Percentiles rank a stretch among this genome's conserved stretches.
phyloP scores from a whole-genome alignment of 2,329 filamentous ascomycete genomes.

The Colletotrichum cereale region DNA sequence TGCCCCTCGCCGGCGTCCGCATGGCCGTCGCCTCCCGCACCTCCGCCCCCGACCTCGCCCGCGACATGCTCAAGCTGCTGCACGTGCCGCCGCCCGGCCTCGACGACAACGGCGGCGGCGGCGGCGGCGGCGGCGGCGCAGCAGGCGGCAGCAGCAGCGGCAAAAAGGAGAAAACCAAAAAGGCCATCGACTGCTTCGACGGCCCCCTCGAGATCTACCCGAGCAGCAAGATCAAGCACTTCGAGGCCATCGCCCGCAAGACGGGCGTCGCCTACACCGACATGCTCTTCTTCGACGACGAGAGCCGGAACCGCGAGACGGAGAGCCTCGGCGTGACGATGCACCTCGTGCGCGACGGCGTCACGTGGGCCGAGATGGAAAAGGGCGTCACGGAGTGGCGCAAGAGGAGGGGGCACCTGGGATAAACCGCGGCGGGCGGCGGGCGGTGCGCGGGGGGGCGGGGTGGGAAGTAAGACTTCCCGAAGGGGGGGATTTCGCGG shows the following conservation, averaged over 20 bases:
- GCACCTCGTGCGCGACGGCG: slow-evolving; percentile 83
- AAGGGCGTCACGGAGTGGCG: slow-evolving; percentile 86
- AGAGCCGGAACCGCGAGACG: slow-evolving; percentile 87
- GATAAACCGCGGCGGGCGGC: neutral
- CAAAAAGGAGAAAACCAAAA: slow-evolving; percentile 51
- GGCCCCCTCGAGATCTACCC: slow-evolving; percentile 77
- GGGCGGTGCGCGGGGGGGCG: neutral
- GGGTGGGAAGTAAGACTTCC: too few species aligned
- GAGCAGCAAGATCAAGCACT: slow-evolving; percentile 86
- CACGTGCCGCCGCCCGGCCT: slow-evolving; percentile 61
- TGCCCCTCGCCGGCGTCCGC: slow-evolving; percentile 60
- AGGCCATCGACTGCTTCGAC: slow-evolving; percentile 71
- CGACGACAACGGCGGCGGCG: slow-evolving; percentile 41
- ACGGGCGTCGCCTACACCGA: slow-evolving; percentile 81
- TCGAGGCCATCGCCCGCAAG: slow-evolving; percentile 77
- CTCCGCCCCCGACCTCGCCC: slow-evolving; percentile 80
- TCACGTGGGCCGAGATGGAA: slow-evolving; percentile 82
- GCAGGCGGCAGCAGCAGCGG: slow-evolving; percentile 43
- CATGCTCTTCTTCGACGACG: slow-evolving; percentile 97
- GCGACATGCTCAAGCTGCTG: slow-evolving; percentile 83
- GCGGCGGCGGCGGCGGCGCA: slow-evolving; percentile 41
- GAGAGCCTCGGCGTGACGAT: slow-evolving; percentile 84
- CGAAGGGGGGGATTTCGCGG: neutral
- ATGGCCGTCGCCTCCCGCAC: slow-evolving; percentile 87
- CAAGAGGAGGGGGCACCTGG: slow-evolving; percentile 69